Evolutionary conservation across 345 rosid genomes (phyloP), one percentile per base, ranked within the genome.

Genomic region (Clausena lansium): DNA sequence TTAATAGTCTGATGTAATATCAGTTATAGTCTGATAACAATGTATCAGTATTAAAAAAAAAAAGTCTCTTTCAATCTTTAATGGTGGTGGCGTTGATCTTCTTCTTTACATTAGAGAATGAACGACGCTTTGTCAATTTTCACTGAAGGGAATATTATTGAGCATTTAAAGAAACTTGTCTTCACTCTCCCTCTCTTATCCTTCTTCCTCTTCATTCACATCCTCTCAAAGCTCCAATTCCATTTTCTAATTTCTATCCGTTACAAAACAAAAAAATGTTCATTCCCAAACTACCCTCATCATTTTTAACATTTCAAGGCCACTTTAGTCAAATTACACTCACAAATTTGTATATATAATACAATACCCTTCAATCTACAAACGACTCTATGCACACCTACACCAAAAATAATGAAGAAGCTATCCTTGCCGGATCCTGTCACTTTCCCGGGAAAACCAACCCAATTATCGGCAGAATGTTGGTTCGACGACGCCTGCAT

Each of bases 401-500:
- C n/a, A 25, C 55, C 57, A 73, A 24, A 35, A 45, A 45, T 0
- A 45, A 88, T 89, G 98, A 88, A 85, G 79, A 87, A 84, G 50
- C 17, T 77, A 64, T 69, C 83, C 54, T 36, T 76, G 9, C 80
- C 85, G 45, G 93, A 86, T 47, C 54, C 92, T 17, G n/a, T 65
- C 75, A 57, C 77, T 54, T 76, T 76, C 78, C 64, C 86, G 9
- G 86, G 61, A 19, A 85, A 87, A 78, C 77, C 73, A 30, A 57
- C 83, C n/a, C 87, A 79, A 47, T 66, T 78, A 38, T 41, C 77
- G 20, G 74, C 83, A 7, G 86, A 83, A 4, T 74, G 83, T 75
- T 91, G 88, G 90, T 88, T 92, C 38, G 92, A 93, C 76, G 96
- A 95, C 9, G 88, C 89, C 2, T 89, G 92, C 87, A 86, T 95